A percentile compares a stretch with the other conserved stretches of the same genome.
Conservation (phyloP, 176 grass and related monocot species). For the Secale cereale region DNA sequence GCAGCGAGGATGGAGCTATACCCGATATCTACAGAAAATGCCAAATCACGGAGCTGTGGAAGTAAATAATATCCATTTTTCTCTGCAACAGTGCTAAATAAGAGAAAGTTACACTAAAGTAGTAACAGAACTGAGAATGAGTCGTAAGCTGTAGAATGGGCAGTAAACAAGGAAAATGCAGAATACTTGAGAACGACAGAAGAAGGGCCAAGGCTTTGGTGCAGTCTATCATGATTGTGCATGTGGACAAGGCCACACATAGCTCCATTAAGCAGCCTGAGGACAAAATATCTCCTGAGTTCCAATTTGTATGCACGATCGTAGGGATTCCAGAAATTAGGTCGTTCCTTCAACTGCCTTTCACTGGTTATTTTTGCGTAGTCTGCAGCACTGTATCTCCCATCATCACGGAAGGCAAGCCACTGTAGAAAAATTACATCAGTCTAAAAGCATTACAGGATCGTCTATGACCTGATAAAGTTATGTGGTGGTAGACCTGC, state of each 20-base stretch:
- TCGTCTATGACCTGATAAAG: conserved; percentile 8
- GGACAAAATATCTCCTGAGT: conserved; percentile 68
- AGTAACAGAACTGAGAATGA: conserved; percentile 17
- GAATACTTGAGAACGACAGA: conserved; percentile 84
- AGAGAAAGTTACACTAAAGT: conserved; percentile 20
- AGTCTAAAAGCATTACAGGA: background rate
- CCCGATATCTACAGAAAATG: conserved; percentile 95
- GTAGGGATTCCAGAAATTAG: conserved; percentile 56
- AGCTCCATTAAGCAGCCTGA: conserved; percentile 85
- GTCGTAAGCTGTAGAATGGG: background rate
- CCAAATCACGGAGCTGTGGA: conserved; percentile 72
- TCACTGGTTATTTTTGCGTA: conserved; percentile 71
- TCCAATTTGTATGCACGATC: conserved; percentile 63
- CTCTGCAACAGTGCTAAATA: conserved; percentile 60
- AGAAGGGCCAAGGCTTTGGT: conserved; percentile 93
- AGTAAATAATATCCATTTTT: conserved; percentile 66
- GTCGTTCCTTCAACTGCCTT: conserved; percentile 44
- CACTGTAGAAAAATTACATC: conserved; percentile 46
- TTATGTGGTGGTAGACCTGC: conserved; percentile 56
- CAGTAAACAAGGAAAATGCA: conserved; percentile 8
- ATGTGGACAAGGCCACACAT: conserved; percentile 74
- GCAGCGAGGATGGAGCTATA: conserved; percentile 25
- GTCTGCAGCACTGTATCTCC: conserved; percentile 84
- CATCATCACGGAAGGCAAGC: conserved; percentile 83
- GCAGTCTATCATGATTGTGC: conserved; percentile 83